Conservation (phyloP, 371 early-diverging fungal species). For the Mortierella sp. region DNA sequence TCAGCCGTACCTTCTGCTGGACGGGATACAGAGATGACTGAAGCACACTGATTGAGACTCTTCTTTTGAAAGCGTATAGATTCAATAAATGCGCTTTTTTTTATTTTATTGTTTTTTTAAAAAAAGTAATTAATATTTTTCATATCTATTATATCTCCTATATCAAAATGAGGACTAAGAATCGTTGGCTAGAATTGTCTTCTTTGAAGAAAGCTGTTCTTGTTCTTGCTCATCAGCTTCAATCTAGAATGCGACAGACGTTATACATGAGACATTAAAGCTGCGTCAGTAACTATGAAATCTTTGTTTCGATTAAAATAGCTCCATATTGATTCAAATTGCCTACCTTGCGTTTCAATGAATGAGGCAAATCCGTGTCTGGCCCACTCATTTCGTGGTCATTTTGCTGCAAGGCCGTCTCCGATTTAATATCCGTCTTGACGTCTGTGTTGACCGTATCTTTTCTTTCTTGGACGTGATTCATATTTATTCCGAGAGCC, state of each 20-base stretch:
- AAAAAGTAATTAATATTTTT: neutral
- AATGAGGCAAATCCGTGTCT: conserved; percentile 7
- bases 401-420: neutral
- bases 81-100: conserved; percentile 1
- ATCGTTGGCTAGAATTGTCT: conserved; percentile 32
- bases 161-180: neutral
- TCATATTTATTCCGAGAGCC: neutral
- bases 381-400: conserved; percentile 41
- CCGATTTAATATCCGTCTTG: conserved; percentile 12
- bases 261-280: neutral
- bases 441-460: neutral
- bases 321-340: neutral
- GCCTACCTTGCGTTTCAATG: conserved; percentile 49
- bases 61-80: neutral
- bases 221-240: conserved; percentile 32
- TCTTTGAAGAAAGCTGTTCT: conserved; percentile 30
- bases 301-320: neutral
- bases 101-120: neutral
- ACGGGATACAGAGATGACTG: conserved; percentile 44
- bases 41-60: conserved; percentile 20
- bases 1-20: conserved; percentile 1
- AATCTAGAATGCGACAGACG: conserved; percentile 10
- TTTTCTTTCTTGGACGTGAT: neutral
- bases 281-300: neutral
- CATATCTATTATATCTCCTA: neutral